phyloP scores from a whole-genome alignment of 2,329 filamentous ascomycete species.

The Dothideomycetes sp. region DNA sequence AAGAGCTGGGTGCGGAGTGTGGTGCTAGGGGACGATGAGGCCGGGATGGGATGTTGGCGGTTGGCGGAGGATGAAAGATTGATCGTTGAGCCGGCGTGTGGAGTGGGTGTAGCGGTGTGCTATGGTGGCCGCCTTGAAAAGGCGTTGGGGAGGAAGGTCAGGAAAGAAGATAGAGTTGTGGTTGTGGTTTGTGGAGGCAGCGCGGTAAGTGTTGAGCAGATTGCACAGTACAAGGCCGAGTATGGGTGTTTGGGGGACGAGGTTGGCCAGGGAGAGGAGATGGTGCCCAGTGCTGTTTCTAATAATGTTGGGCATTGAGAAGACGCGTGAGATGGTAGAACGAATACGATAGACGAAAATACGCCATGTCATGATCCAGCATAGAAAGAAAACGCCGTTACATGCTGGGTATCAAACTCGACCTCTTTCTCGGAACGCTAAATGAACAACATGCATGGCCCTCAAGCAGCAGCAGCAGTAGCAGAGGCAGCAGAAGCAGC shows the following conservation, averaged over 20 bases:
- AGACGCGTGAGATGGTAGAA: not conserved
- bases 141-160: conserved; percentile 49
- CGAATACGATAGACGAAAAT: not conserved
- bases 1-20: conserved; percentile 44
- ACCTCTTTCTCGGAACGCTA: too few relatives aligned
- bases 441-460: too few relatives aligned
- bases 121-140: conserved; percentile 54
- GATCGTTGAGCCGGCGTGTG: conserved; percentile 76
- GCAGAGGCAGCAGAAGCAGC: not conserved
- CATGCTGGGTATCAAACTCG: conserved; percentile 5
- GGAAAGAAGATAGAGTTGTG: conserved; percentile 60
- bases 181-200: conserved; percentile 69
- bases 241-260: conserved; percentile 19
- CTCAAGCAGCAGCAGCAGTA: too few relatives aligned
- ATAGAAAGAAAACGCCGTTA: too few relatives aligned
- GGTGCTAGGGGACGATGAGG: conserved; percentile 65
- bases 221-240: conserved; percentile 36
- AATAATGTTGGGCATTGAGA: conserved; percentile 1
- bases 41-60: conserved; percentile 62
- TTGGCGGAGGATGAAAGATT: conserved; percentile 74
- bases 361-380: not conserved
- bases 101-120: conserved; percentile 61
- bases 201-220: conserved; percentile 40
- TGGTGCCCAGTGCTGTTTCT: conserved; percentile 10
- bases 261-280: conserved; percentile 2